Base-by-base conservation (phyloP, 73 alveolate genomes). In the Paraurostyla sp. region DNA sequence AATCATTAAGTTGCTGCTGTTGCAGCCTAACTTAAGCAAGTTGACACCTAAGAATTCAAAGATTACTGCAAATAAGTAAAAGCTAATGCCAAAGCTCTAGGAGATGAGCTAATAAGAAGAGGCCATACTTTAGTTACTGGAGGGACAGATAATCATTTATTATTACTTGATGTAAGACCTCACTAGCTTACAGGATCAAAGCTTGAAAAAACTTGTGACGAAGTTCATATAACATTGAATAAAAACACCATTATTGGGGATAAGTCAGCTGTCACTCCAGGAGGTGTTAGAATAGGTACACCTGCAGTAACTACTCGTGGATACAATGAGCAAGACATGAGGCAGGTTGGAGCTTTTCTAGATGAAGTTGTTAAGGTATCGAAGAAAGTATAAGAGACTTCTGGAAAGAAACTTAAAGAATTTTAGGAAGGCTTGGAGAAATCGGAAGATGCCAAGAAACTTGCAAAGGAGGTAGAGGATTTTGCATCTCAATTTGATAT, bases 231-330 rank as follows among this genome's bases (percentile, higher is more conserved):
- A 38, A 91, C 94, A 27, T 65, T 91, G 35, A 98, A 98, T 89
- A 98, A 97, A 89, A 97, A 97, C 93, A 96, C 99, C 29, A 92
- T 98, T 80, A 97, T 97, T 4, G 95, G 97, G 0, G 99, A 98
- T 91, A 94, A 90, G 87, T 85, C 97, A 71, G 98, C 99, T 16
- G 62, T 96, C 80, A 87, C 89, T 29, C 99, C 99, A 51, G 97
- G 96, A 60, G 99, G 99, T 20, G 90, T 98, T 48, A 93, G 99
- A 75, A 73, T 98, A 49, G 99, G 99, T 15, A 85, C 99, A 20
- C 98, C 98, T 0, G 99, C 99, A 16, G 90, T 97, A 91, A 98
- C 99, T 25, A 81, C 97, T 30, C 87, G 99, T 71, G 99, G 99
- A 0, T 76, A 96, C 60, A 73, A 46, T 60, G 99, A 97, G 84